Evolutionary conservation across 2,329 filamentous ascomycete genomes (phyloP), one percentile per base, ranked within the genome.

Genomic region (Aureobasidium sp.): DNA sequence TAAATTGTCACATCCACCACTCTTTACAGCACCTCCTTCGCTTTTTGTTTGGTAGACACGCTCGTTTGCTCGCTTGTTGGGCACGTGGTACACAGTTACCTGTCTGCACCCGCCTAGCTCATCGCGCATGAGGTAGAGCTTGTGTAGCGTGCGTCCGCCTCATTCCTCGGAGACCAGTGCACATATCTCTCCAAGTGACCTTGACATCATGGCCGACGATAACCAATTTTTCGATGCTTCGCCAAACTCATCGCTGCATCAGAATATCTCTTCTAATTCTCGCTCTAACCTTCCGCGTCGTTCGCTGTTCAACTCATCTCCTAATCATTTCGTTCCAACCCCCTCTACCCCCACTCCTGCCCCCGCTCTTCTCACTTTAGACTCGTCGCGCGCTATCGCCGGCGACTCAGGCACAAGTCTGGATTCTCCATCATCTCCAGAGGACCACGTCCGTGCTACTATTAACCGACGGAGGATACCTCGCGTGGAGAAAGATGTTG

Each of bases 401-500:
- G 13, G 55, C 55, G 55, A 59, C 55, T 47, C 41, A 37, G 34
- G 36, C 43, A 51, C 50, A 46, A 60, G 13, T 47, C 57, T 61
- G 51, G 57, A 52, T 55, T 46, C 50, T 24, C 51, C 50, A 39
- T 62, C 63, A 34, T 51, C 60, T 51, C 48, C 51, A 8, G 66
- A 66, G n/a, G 67, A 68, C 59, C 63, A 65, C 12, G 63, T 67
- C 39, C 56, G 67, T 34, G 63, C 67, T 32, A 66, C 67, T 12
- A 64, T 65, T 13, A 65, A 67, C 59, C 64, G 67, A 44, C 65
- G 66, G 34, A 70, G 69, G 43, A 74, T 80, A 29, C 74, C 77
- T 15, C 68, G 71, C 50, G 78, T 76, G 7, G 76, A 79, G 65
- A 81, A 81, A 67, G 78, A 78, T 68, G 74, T 71, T 53, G 79